Evolutionary conservation across 2,329 filamentous ascomycete species (phyloP), one percentile per base, ranked within the genome.

Genomic region (Grosmannia clavigera): DNA sequence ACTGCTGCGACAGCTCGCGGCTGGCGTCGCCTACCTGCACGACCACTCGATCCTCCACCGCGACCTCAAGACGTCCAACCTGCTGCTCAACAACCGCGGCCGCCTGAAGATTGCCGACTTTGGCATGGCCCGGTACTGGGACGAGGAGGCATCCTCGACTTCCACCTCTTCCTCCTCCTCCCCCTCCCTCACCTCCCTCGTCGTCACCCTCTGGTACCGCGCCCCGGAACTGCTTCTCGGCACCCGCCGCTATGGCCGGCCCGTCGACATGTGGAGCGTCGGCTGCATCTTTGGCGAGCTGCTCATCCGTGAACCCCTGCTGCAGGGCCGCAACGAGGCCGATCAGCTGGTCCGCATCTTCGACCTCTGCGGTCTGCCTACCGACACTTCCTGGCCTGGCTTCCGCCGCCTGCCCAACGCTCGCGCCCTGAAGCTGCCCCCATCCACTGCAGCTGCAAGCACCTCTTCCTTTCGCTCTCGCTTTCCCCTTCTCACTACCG

Each of bases 181-280:
- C 5, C 81, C 85, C 1, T 87, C 88, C 64, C 80, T 97, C 62
- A 97, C 94, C 2, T 88, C 92, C 70, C 82, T 97, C 55, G 94
- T 99, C 63, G 92, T 97, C 22, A 99, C 94, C 7, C 81, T 99
- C 7, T 99, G 94, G 94, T 99, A 99, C 72, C 88, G 94, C 60
- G 82, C 89, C 0, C 94, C 94, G 0, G 94, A 97, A 73, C 81
- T 97, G 12, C 81, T 99, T 2, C 83, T 97, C 3, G 94, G 94
- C 6, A 78, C 88, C 0, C 81, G 82, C 43, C 80, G 79, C 19
- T 99, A 99, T 74, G 85, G 81, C 61, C 75, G 80, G 1, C 82
- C 88, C 62, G 80, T 97, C 66, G 94, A 97, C 74, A 88, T 97
- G 81, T 99, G 94, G 94, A 95, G 88, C 73, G 77, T 97, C 3